Evolutionary conservation across 164 flowering plant genomes (phyloP).

Genomic region (Liriodendron chinense): DNA sequence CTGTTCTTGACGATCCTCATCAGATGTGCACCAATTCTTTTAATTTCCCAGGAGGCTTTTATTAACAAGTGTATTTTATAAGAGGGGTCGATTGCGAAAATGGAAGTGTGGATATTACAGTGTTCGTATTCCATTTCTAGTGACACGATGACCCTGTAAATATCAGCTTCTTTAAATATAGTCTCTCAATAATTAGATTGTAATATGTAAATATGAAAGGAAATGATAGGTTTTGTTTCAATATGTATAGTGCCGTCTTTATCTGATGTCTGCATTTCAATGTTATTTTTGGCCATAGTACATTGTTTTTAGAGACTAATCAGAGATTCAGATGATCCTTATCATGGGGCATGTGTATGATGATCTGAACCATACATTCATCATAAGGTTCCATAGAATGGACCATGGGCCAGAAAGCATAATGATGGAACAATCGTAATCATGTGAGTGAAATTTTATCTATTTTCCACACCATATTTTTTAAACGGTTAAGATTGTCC

Average conservation of each 20-base stretch:
- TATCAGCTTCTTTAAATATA: slow-evolving; percentile 17
- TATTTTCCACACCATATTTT: no score
- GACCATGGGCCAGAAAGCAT: no score
- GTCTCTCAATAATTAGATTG: slow-evolving; percentile 14
- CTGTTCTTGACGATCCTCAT: slow-evolving; percentile 7
- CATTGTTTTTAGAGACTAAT: no score
- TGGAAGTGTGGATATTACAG: slow-evolving; percentile 12
- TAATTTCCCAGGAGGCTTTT: slow-evolving; percentile 26
- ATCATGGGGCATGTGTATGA: no score
- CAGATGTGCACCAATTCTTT: slow-evolving; percentile 49
- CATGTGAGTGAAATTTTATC: no score
- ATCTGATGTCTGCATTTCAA: no score
- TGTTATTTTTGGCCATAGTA: no score
- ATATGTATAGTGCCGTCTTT: background rate
- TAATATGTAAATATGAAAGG: slow-evolving; percentile 18
- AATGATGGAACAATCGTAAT: no score
- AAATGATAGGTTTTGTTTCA: background rate
- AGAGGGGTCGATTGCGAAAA: slow-evolving; percentile 12
- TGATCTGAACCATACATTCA: no score
- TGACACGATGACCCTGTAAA: slow-evolving; percentile 15
- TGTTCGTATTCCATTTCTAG: slow-evolving; percentile 12
- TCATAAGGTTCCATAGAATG: no score
- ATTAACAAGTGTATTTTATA: slow-evolving; percentile 33
- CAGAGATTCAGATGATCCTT: no score
- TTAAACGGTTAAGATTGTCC: no score